Evolutionary conservation across 352 stramenopile genomes (phyloP).

Genomic region (Phytophthora syringae): DNA sequence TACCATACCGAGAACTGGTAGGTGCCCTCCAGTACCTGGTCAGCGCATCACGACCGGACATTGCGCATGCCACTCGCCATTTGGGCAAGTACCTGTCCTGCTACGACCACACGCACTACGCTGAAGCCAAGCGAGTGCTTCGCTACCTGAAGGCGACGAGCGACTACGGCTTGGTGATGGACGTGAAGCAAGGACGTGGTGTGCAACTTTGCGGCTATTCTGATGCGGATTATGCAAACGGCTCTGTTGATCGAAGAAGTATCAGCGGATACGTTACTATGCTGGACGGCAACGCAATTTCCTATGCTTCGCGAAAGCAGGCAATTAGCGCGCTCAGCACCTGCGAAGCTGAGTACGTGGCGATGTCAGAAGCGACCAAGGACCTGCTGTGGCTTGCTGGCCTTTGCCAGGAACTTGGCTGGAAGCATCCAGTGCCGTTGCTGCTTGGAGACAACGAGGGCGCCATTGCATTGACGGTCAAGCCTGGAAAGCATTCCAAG

Average conservation of each 20-base stretch:
- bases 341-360: conserved; percentile 12
- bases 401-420: neutral
- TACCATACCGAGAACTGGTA: neutral
- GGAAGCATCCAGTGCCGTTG: neutral
- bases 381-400: neutral
- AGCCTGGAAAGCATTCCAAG: conserved; percentile 10
- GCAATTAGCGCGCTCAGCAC: conserved; percentile 27
- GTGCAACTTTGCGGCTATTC: conserved; percentile 2
- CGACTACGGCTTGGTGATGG: conserved; percentile 12
- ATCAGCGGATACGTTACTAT: neutral
- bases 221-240: neutral
- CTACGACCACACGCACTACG: conserved; percentile 5
- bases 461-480: neutral
- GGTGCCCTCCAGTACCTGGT: neutral
- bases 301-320: conserved; percentile 34
- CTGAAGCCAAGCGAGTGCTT: conserved; percentile 7
- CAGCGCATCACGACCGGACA: neutral
- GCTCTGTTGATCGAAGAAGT: neutral
- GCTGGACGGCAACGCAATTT: conserved; percentile 15
- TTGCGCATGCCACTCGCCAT: neutral
- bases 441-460: neutral
- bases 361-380: neutral
- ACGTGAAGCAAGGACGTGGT: neutral
- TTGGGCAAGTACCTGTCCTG: neutral
- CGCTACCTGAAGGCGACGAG: conserved; percentile 4